Evolutionary conservation across 2,329 filamentous ascomycete species (phyloP).

Genomic region (Penicillium sp.): DNA sequence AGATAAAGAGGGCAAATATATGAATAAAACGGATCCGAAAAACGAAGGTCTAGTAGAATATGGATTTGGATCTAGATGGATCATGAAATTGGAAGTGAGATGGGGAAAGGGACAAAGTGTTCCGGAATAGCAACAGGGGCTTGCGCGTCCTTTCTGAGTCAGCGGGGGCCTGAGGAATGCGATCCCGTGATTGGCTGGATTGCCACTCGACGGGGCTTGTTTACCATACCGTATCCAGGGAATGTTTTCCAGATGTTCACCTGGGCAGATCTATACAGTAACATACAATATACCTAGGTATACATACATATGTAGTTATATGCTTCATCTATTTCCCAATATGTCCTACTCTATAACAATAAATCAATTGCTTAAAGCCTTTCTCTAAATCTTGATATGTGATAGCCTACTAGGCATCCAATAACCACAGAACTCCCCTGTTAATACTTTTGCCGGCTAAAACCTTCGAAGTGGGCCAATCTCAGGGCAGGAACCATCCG

Average conservation of each 20-base stretch:
- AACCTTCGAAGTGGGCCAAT: not conserved
- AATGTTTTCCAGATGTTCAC: not conserved
- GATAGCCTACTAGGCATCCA: not conserved
- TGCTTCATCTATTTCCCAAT: not conserved
- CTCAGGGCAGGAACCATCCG: not conserved
- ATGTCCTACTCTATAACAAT: not conserved
- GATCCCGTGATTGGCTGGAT: not conserved
- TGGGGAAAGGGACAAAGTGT: slow-evolving; percentile 13
- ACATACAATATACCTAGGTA: too few species aligned
- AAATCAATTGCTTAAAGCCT: not conserved
- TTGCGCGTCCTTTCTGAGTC: slow-evolving; percentile 36
- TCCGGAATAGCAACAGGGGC: slow-evolving; percentile 21
- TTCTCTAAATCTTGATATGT: accelerated
- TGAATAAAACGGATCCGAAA: slow-evolving; percentile 1
- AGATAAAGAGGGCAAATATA: slow-evolving; percentile 6
- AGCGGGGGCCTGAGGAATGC: slow-evolving; percentile 14
- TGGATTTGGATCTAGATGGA: slow-evolving; percentile 15
- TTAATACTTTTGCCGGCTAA: not conserved
- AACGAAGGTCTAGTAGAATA: slow-evolving; percentile 7
- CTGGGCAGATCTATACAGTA: not conserved
- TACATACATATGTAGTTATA: not conserved
- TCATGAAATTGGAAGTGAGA: slow-evolving; percentile 12
- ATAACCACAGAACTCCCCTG: not conserved
- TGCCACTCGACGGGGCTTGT: not conserved
- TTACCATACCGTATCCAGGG: slow-evolving; percentile 1